Percentiles rank a stretch among this genome's conserved stretches.
phyloP scores from a whole-genome alignment of 306 rosid species.

The Senna siamea region DNA sequence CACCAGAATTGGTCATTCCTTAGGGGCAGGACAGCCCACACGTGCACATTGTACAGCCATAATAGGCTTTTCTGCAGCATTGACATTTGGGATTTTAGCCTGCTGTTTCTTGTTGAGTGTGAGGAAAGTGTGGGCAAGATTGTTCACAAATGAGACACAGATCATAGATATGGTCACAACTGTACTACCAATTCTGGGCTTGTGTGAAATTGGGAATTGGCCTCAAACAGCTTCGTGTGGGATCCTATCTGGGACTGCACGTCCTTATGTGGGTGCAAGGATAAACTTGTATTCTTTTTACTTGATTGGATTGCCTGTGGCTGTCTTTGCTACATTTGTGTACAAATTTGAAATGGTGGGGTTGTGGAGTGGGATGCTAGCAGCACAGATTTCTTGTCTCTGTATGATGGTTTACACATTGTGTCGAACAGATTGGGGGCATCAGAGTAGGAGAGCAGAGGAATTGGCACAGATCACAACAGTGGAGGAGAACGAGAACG shows the following conservation, averaged over 20 bases:
- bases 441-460: slow-evolving; percentile 65
- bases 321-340: slow-evolving; percentile 53
- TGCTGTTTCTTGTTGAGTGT: slow-evolving; percentile 46
- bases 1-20: slow-evolving; percentile 65
- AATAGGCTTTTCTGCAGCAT: slow-evolving; percentile 58
- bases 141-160: slow-evolving; percentile 68
- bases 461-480: slow-evolving; percentile 38
- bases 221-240: slow-evolving; percentile 85
- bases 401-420: slow-evolving; percentile 66
- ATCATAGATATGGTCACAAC: slow-evolving; percentile 63
- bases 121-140: slow-evolving; percentile 63
- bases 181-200: slow-evolving; percentile 67
- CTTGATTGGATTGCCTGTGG: slow-evolving; percentile 70
- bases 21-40: slow-evolving; percentile 72
- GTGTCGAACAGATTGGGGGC: slow-evolving; percentile 72
- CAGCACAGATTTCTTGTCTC: slow-evolving; percentile 71
- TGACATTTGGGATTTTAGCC: slow-evolving; percentile 54
- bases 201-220: slow-evolving; percentile 78
- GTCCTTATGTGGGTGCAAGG: slow-evolving; percentile 73
- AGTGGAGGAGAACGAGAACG: too few relatives aligned
- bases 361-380: slow-evolving; percentile 73
- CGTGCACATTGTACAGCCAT: slow-evolving; percentile 60
- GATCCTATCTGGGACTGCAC: slow-evolving; percentile 70
- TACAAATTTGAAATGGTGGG: slow-evolving; percentile 60
- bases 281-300: slow-evolving; percentile 81